Base-by-base conservation (phyloP, 441 rosid genomes). In the Adansonia madagascariensis region DNA sequence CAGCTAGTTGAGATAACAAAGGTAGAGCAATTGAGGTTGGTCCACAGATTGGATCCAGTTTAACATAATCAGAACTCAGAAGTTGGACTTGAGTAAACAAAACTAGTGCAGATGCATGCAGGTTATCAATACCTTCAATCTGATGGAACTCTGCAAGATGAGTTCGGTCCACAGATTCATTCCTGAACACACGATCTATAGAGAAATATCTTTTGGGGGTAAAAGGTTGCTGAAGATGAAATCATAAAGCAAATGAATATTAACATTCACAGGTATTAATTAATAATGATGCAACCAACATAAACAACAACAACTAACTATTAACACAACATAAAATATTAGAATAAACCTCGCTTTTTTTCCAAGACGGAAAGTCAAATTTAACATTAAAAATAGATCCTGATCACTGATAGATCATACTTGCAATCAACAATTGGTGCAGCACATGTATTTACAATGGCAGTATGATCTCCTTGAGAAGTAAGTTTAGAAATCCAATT, bases 101-200 rank as follows among this genome's bases (percentile, higher is more conserved):
- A 49, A 8, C 59, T 69, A 46, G 73, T 15, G 39, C 59, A 14
- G 43, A 49, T 49, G 22, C 59, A 74, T 10, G 57, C 75, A 67
- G 39, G 15, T 50, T 7, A 59, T 3, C 62, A 24, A 18, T 88
- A 95, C 98, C 98, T 91, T 95, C 98, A 71, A 92, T 94, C 84
- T 95, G 99, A 83, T 95, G 98, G 82, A 95, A 95, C 82, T 95
- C 99, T 59, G 98, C 99, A 46, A 95, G 91, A 88, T 94, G 98
- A 68, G 99, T 95, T 52, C 89, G 85, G 79, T 95, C 98, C 22
- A 95, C 98, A 14, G 99, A 96, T 86, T 95, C 99, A 81, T 95
- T 95, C 84, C 99, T 90, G 90, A 93, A 95, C 79, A 95, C 98
- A 71, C 98, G 97, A 73, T 95, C 99, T 17, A 95, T 93, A 2